Evolutionary conservation across 129 eudicot species (phyloP), one percentile per base, ranked within the genome.

Genomic region (Chrysanthemum lavandulifolium): DNA sequence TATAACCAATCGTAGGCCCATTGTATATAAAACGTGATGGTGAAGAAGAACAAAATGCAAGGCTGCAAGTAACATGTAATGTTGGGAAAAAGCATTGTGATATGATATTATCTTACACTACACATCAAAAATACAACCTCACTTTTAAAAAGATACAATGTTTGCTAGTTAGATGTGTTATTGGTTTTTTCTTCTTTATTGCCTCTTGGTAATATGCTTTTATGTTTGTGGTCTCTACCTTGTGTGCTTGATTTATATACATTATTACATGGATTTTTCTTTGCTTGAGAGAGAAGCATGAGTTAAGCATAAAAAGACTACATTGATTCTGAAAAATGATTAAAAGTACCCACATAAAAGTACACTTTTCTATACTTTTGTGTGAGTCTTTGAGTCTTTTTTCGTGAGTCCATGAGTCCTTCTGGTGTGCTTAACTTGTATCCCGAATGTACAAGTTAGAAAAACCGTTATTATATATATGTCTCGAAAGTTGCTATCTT

Each of bases 41-140:
- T 13, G 27, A 74, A 75, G 65, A 67, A 48, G 67, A 65, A 66
- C 56, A 66, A 55, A 54, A 56, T 25, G 43, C 13, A 40, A 40
- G 47, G 47, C 47, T 40, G 47, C 47, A 48, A 52, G 57, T 66
- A 75, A 66, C 79, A 57, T 75, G 79, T 56, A 36, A 75, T 75
- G 79, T 75, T 75, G 67, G 79, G 27, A 65, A 75, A 66, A 75
- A 66, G 52, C 55, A 4, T 66, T 57, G 13, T 75, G 61, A 51
- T 13, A 55, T 61, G 69, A 49, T 50, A 62, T 70, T 62, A 29
- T 52, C 40, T 33, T 9, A 59, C 67, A 72, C 69, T 60, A 47
- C 27, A 47, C 7, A 45, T 47, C 55, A 47, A 27, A 48, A 48
- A 48, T 13, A 50, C 29, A 16, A 19, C 65, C 43, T 74, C 66